A percentile compares a stretch with the other conserved stretches of the same genome.
Evolutionary conservation across 2,329 filamentous ascomycete genomes (phyloP).

Genomic region (Zarea fungicola): DNA sequence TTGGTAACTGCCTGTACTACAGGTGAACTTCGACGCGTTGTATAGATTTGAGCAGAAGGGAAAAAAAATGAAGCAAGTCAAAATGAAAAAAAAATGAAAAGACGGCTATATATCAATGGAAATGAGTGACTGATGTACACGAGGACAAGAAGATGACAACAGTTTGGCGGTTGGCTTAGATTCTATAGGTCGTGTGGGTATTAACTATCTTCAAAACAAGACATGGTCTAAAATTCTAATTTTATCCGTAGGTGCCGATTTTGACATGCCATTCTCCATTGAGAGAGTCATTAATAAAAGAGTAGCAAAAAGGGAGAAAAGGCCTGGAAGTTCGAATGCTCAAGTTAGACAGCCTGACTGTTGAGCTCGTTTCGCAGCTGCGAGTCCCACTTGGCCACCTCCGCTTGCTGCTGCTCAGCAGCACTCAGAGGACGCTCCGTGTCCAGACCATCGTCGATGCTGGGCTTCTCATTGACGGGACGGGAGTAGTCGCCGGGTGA

Average conservation of each 20-base stretch:
- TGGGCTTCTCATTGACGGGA: conserved; percentile 14
- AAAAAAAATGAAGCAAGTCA: conserved; percentile 15
- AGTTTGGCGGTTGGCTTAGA: too few species aligned
- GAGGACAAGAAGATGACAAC: neutral
- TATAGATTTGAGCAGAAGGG: conserved; percentile 13
- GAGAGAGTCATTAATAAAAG: too few species aligned
- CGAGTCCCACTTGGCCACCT: conserved; percentile 20
- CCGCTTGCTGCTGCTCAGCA: conserved; percentile 15
- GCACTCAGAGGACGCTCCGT: conserved; percentile 20
- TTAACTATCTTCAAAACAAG: too few species aligned
- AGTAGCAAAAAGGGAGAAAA: too few species aligned
- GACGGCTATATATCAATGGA: conserved; percentile 16
- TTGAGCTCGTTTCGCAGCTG: conserved; percentile 18
- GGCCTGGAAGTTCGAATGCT: neutral
- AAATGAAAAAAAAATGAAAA: conserved; percentile 19
- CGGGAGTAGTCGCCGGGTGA: conserved; percentile 47
- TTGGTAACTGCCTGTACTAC: conserved; percentile 1
- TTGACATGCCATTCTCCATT: too few species aligned
- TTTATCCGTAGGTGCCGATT: too few species aligned
- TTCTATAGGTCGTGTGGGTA: too few species aligned
- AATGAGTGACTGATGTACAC: neutral
- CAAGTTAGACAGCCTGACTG: conserved; percentile 18
- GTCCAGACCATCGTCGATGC: conserved; percentile 22
- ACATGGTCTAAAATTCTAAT: too few species aligned
- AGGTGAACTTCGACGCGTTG: neutral